Conservation (phyloP, 768 basidiomycete species). For the Rhodocollybia butyracea region DNA sequence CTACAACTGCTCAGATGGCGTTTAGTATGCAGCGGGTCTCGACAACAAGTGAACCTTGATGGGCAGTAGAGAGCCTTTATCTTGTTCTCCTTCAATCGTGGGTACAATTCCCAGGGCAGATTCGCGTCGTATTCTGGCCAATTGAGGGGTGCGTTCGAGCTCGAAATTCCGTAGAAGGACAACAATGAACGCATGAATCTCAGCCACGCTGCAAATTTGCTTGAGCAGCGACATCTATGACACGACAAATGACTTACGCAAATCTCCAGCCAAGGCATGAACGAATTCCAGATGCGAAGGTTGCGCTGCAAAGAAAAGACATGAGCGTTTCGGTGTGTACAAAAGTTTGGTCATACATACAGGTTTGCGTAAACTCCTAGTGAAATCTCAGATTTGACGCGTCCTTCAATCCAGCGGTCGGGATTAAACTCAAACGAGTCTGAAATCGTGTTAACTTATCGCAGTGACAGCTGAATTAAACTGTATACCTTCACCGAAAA, state of each 20-base stretch:
- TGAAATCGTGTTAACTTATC: neutral
- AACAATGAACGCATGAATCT: conserved; percentile 58
- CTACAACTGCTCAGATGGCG: too few species aligned
- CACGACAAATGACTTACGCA: conserved; percentile 15
- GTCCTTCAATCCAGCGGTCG: conserved; percentile 33
- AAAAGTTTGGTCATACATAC: conserved; percentile 21
- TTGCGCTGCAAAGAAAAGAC: conserved; percentile 12
- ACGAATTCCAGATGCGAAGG: conserved; percentile 22
- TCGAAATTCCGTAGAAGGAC: conserved; percentile 54
- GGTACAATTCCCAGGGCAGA: conserved; percentile 41
- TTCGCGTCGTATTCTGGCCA: conserved; percentile 34
- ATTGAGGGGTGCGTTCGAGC: conserved; percentile 39
- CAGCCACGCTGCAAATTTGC: conserved; percentile 29
- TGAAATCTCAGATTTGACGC: conserved; percentile 21
- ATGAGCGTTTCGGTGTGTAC: neutral
- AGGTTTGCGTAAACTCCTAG: conserved; percentile 30
- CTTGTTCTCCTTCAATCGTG: conserved; percentile 37
- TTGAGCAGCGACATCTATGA: neutral
- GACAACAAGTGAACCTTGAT: conserved; percentile 32
- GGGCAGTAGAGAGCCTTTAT: conserved; percentile 40
- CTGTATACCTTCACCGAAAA: conserved; percentile 32
- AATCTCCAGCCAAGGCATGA: conserved; percentile 27
- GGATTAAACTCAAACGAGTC: conserved; percentile 37
- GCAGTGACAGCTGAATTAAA: neutral
- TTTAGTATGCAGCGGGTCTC: too few species aligned